A percentile compares a stretch with the other conserved stretches of the same genome.
Evolutionary conservation across 2,329 filamentous ascomycete species (phyloP).

Genomic region (Alternaria longipes): DNA sequence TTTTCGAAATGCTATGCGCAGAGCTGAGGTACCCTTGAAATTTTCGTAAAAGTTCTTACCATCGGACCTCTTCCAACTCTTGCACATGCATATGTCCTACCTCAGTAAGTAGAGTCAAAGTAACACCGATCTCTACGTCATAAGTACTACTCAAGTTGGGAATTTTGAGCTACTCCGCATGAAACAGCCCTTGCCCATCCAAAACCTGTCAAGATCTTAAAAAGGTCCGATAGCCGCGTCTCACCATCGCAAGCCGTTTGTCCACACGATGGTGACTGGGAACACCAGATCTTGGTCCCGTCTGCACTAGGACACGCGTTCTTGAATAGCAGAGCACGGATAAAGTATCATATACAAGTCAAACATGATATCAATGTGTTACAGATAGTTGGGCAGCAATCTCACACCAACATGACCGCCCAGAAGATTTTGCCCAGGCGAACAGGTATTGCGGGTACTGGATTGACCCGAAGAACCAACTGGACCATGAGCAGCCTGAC

Average conservation of each 20-base stretch:
- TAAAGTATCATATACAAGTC: neutral
- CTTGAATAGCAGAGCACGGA: neutral
- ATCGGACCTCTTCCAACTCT: neutral
- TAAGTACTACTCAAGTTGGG: neutral
- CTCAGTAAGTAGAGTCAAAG: neutral
- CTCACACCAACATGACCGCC: neutral
- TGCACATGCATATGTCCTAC: neutral
- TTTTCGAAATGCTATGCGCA: neutral
- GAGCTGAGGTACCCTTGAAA: neutral
- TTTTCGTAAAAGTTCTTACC: neutral
- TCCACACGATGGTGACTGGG: neutral
- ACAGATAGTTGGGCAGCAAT: neutral
- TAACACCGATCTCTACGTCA: neutral
- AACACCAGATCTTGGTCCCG: neutral
- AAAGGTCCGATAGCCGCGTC: constrained; percentile 5
- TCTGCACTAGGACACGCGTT: neutral
- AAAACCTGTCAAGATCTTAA: constrained; percentile 3
- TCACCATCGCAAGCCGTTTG: constrained; percentile 1
- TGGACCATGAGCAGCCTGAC: neutral
- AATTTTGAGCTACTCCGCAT: neutral
- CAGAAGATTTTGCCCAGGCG: neutral
- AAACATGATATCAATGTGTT: neutral
- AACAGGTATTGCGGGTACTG: neutral
- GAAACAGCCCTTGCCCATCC: neutral
- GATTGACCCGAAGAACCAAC: neutral